A percentile compares a stretch with the other conserved stretches of the same genome.
Conservation (phyloP, 2,329 filamentous ascomycete genomes). For the Thermoascus crustaceus region DNA sequence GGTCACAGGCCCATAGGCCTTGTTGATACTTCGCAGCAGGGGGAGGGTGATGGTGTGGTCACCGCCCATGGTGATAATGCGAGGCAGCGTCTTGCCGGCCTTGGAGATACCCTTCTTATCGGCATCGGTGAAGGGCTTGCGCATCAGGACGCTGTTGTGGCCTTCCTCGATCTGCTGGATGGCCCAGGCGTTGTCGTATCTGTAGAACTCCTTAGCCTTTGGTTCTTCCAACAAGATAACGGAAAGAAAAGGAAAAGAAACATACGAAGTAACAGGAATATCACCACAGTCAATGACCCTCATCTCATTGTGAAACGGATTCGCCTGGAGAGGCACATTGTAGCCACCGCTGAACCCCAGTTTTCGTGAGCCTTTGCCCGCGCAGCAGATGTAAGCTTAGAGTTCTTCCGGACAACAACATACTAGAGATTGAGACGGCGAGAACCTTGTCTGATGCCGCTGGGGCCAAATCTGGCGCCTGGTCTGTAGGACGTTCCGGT, state of each 20-base stretch:
- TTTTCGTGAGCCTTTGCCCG: slow-evolving; percentile 37
- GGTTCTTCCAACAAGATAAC: too few species aligned
- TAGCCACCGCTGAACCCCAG: slow-evolving; percentile 65
- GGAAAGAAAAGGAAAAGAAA: slow-evolving; percentile 5
- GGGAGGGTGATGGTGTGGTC: slow-evolving; percentile 40
- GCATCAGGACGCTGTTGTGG: slow-evolving; percentile 66
- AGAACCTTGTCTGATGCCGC: slow-evolving; percentile 78
- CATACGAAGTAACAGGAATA: slow-evolving; percentile 74
- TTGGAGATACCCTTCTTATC: slow-evolving; percentile 59
- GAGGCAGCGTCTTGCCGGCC: slow-evolving; percentile 66
- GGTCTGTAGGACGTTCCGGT: slow-evolving; percentile 79
- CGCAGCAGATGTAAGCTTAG: slow-evolving; percentile 15
- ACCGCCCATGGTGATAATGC: slow-evolving; percentile 64
- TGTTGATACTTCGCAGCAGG: slow-evolving; percentile 50
- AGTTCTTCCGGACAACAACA: slow-evolving; percentile 26
- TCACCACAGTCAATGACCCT: slow-evolving; percentile 76
- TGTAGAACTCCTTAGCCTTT: too few species aligned
- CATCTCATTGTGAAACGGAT: slow-evolving; percentile 75
- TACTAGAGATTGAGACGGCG: slow-evolving; percentile 82
- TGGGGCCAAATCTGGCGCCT: slow-evolving; percentile 75
- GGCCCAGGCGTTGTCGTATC: slow-evolving; percentile 74
- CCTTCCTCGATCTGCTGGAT: slow-evolving; percentile 80
- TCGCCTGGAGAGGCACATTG: slow-evolving; percentile 70
- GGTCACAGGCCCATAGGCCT: slow-evolving; percentile 59
- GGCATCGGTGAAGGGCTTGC: slow-evolving; percentile 61